Evolutionary conservation across 495 filamentous ascomycete genomes (phyloP), one percentile per base, ranked within the genome.

Genomic region (Aspergillus indologenus): DNA sequence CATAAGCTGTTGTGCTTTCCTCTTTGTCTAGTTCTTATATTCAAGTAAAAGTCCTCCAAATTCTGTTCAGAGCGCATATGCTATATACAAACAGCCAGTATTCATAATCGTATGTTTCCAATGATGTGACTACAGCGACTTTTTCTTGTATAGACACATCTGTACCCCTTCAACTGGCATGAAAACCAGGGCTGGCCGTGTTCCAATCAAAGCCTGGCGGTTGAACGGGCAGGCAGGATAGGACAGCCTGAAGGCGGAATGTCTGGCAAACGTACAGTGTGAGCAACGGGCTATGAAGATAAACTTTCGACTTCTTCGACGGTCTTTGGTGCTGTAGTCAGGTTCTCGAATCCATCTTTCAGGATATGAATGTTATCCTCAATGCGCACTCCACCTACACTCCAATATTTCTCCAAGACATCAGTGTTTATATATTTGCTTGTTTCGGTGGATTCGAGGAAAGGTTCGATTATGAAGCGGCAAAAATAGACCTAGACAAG

Each of bases 401-500:
- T 84, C 92, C 91, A 96, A 71, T 93, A 97, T 61, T 77, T 82
- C 48, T 92, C 85, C 61, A 96, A 64, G 26, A 92, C 87, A 19
- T 78, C 77, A 31, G 80, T 72, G 65, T 96, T 82, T 60, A 97
- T 93, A 63, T 85, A 91, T 61, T 86, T 81, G 11, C 81, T 72
- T 63, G 90, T 83, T 60, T 85, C 85, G 7, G 81, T 77, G 57
- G 92, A 83, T 59, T 85, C 80, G 49, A 95, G 67, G 68, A 86
- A 92, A 6, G 91, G 92, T 49, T 88, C 85, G 60, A 98, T 90
- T 60, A 97, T 96, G 68, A 93, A 98, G 45, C 84, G 81, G 71
- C 92, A 96, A 69, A 98, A 99, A 69, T 96, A 97, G 53, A 96
- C 87, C 84, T 87, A 11, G 2, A 11, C 34, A 2, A 40, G 34